A percentile compares a stretch with the other conserved stretches of the same genome.
Conservation (phyloP, 2,329 filamentous ascomycete species). For the Trichoderma polysporum region DNA sequence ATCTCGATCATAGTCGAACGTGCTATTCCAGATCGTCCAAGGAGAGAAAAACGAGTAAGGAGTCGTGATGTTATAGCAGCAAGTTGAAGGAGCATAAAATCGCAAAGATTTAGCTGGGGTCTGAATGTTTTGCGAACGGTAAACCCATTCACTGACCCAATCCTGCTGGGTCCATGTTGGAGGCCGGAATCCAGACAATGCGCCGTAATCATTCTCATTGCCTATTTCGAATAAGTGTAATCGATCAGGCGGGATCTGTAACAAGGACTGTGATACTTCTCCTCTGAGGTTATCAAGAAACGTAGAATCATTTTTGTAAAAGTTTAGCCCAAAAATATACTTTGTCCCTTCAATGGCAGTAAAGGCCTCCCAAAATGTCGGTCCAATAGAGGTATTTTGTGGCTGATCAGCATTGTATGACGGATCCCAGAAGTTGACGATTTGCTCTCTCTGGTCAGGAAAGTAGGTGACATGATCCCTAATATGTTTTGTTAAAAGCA, state of each 20-base stretch:
- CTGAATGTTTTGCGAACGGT: constrained; percentile 4
- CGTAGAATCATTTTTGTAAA: constrained; percentile 18
- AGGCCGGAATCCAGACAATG: constrained; percentile 12
- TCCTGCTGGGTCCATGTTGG: constrained; percentile 18
- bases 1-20: constrained; percentile 13
- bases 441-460: constrained; percentile 11
- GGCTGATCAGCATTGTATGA: constrained; percentile 16
- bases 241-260: constrained; percentile 4
- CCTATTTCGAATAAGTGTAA: constrained; percentile 14
- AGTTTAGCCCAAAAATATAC: constrained; percentile 17
- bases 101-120: not conserved
- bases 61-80: constrained; percentile 17
- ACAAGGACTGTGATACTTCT: not conserved
- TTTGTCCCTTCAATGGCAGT: constrained; percentile 13
- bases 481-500: not conserved
- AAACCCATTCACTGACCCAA: constrained; percentile 15
- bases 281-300: constrained; percentile 6
- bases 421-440: constrained; percentile 13
- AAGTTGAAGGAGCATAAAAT: constrained; percentile 14
- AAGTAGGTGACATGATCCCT: constrained; percentile 16
- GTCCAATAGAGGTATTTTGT: constrained; percentile 4
- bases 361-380: constrained; percentile 16
- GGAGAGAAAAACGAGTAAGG: constrained; percentile 17
- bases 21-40: constrained; percentile 17
- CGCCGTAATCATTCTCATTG: constrained; percentile 18